These are phyloP conservation scores for Nymphaea thermarum DNA, from an alignment of 164 flowering plant genomes.

Conservation along the genomic window DNA sequence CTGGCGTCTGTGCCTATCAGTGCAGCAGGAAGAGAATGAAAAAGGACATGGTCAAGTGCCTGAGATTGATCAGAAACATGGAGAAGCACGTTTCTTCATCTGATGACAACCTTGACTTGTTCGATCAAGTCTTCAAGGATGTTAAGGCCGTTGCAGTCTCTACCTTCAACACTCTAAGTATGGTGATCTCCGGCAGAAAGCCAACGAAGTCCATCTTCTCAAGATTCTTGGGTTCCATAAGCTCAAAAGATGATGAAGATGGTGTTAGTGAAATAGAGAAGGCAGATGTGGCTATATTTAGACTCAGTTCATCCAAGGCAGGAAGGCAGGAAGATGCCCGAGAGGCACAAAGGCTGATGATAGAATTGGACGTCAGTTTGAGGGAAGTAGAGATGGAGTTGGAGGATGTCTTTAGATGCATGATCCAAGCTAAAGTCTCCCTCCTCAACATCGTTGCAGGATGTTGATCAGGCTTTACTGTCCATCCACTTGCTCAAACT, in stretches of 20 bases:
- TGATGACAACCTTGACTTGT: neutral
- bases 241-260: neutral
- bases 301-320: neutral
- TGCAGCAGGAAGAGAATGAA: conserved; percentile 18
- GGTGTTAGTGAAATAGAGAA: neutral
- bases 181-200: neutral
- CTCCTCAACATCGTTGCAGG: neutral
- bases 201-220: neutral
- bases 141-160: neutral
- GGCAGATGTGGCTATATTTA: neutral
- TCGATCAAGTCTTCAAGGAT: neutral
- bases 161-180: neutral
- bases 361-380: neutral
- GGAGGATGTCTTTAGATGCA: neutral
- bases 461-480: neutral
- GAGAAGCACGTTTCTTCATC: neutral
- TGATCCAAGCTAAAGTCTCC: neutral
- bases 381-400: neutral
- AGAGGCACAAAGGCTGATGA: neutral
- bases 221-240: neutral
- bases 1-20: conserved; percentile 6
- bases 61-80: conserved; percentile 1
- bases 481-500: neutral
- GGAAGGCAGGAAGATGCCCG: too few relatives aligned
- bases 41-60: conserved; percentile 17